These are phyloP conservation scores for Podaxis pistillaris DNA, from an alignment of 768 basidiomycete genomes.

Conservation along the genomic window DNA sequence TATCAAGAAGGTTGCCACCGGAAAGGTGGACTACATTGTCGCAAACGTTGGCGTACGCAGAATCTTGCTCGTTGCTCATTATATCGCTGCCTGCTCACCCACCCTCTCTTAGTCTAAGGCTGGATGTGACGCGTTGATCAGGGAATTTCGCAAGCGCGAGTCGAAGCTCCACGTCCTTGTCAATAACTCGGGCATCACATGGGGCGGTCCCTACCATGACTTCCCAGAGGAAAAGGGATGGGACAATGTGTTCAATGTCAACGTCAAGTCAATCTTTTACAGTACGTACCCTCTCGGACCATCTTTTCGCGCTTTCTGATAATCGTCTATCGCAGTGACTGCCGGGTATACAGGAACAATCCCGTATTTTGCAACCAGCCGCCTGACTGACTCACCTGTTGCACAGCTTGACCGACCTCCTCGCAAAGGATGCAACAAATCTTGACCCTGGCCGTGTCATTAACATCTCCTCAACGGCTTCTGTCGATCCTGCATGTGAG, in stretches of 20 bases:
- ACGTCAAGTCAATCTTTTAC: conserved; percentile 86
- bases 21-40: conserved; percentile 68
- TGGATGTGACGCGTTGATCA: conserved; percentile 72
- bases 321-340: conserved; percentile 40
- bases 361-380: background rate
- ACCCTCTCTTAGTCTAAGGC: conserved; percentile 55
- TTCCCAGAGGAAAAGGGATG: conserved; percentile 83
- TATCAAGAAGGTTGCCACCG: conserved; percentile 59
- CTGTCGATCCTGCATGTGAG: conserved; percentile 52
- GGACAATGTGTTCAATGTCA: conserved; percentile 81
- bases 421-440: conserved; percentile 63
- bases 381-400: background rate
- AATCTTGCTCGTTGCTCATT: background rate
- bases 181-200: conserved; percentile 80
- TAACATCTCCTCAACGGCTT: conserved; percentile 76
- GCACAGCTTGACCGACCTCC: conserved; percentile 51
- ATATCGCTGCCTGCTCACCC: background rate
- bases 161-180: conserved; percentile 77
- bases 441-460: conserved; percentile 73
- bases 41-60: conserved; percentile 68
- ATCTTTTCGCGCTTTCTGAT: conserved; percentile 8
- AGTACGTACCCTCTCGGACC: conserved; percentile 38
- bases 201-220: conserved; percentile 69
- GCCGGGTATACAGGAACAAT: conserved; percentile 35
- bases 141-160: conserved; percentile 67